phyloP scores from a whole-genome alignment of 192 early-diverging fungal genomes.

The Phycomyces nitens region DNA sequence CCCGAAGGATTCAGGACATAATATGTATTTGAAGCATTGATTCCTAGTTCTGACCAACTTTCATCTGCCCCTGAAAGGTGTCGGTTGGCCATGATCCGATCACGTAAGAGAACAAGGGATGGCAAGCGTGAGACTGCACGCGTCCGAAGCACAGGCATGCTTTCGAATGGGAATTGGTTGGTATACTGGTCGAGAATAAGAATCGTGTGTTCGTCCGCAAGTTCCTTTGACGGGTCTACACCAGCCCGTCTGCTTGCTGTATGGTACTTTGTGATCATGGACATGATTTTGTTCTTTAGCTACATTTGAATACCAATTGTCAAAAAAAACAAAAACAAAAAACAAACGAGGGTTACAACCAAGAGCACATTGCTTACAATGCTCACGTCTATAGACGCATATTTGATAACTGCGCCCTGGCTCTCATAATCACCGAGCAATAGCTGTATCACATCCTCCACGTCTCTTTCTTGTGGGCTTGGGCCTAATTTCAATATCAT shows the following conservation, averaged over 20 bases:
- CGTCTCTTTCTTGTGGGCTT: conserved; percentile 48
- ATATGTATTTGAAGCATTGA: conserved; percentile 51
- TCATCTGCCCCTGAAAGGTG: conserved; percentile 1
- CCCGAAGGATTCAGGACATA: conserved; percentile 92
- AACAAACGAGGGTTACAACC: conserved; percentile 1
- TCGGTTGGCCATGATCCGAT: conserved; percentile 41
- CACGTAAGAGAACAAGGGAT: conserved; percentile 67
- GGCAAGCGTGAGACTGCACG: conserved; percentile 79
- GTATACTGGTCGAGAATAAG: conserved; percentile 83
- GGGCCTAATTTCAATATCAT: conserved; percentile 55
- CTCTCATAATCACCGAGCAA: conserved; percentile 61
- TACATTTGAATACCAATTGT: conserved; percentile 1
- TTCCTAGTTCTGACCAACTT: conserved; percentile 39
- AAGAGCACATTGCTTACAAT: not conserved
- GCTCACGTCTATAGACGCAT: conserved; percentile 49
- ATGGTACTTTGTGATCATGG: conserved; percentile 16
- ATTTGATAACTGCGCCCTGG: conserved; percentile 48
- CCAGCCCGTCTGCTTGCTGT: not conserved
- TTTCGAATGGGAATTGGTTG: conserved; percentile 89
- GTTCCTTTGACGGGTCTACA: conserved; percentile 5
- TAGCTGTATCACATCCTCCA: conserved; percentile 71
- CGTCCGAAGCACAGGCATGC: conserved; percentile 65
- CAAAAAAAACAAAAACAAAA: conserved; percentile 4
- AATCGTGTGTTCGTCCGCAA: conserved; percentile 59
- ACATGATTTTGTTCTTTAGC: conserved; percentile 17